These are phyloP conservation scores for Schizophyllum amplum DNA, from an alignment of 1,284 basidiomycete species.

Conservation along the genomic window DNA sequence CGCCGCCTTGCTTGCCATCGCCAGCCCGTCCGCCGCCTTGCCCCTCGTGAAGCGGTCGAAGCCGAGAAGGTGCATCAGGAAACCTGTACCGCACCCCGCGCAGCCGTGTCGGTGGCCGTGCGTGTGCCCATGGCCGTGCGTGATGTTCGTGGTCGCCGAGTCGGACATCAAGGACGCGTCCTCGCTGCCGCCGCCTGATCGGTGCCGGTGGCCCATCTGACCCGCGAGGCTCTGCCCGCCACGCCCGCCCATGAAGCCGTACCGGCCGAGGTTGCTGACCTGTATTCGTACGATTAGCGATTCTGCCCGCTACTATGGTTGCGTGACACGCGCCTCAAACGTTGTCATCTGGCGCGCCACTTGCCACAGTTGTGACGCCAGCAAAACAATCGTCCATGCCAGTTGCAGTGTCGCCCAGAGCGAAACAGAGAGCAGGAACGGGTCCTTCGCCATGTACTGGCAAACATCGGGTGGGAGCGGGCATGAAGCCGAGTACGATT, in stretches of 20 bases:
- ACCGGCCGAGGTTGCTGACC: constrained; percentile 81
- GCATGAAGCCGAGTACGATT: constrained; percentile 49
- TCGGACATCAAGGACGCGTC: constrained; percentile 17
- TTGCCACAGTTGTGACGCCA: constrained; percentile 86
- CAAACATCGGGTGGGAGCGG: constrained; percentile 67
- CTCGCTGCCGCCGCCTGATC: constrained; percentile 21
- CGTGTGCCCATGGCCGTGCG: constrained; percentile 22
- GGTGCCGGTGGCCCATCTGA: constrained; percentile 66
- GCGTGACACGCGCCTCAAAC: constrained; percentile 89
- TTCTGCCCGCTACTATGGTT: no score
- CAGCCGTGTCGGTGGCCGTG: constrained; percentile 21
- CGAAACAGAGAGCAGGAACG: constrained; percentile 78
- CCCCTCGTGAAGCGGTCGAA: constrained; percentile 92
- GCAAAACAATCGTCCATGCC: constrained; percentile 86
- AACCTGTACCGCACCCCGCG: constrained; percentile 40
- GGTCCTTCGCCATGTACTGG: constrained; percentile 59
- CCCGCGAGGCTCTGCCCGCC: constrained; percentile 61
- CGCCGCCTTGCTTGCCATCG: constrained; percentile 52
- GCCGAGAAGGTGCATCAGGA: constrained; percentile 84
- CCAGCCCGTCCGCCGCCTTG: constrained; percentile 78
- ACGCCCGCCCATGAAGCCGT: constrained; percentile 94
- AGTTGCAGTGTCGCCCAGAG: constrained; percentile 88
- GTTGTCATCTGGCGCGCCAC: constrained; percentile 94
- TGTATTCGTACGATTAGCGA: no score
- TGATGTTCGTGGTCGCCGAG: constrained; percentile 29